A percentile compares a stretch with the other conserved stretches of the same genome.
These are phyloP conservation scores for Malassezia caprae DNA, from an alignment of 1,284 basidiomycete species.

Conservation along the genomic window DNA sequence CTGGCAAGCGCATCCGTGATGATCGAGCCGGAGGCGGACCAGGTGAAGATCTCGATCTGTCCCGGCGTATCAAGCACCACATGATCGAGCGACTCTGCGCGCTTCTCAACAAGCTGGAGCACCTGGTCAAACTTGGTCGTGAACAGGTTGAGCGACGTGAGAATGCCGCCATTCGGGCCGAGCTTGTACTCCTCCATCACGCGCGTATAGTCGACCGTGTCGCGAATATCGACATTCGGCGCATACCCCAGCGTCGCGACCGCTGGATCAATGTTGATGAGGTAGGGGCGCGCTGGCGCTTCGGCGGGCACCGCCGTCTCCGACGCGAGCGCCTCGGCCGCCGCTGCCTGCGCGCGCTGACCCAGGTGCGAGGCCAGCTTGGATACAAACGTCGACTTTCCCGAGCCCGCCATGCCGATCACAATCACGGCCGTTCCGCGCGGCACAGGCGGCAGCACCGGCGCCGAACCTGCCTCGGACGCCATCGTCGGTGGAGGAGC, in stretches of 20 bases:
- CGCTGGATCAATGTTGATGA: slow-evolving; percentile 95
- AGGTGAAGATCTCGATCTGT: slow-evolving; percentile 99
- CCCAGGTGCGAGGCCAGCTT: slow-evolving; percentile 28
- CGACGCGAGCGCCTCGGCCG: background rate
- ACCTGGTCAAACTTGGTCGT: slow-evolving; percentile 99
- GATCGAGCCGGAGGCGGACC: slow-evolving; percentile 96
- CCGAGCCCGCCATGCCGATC: slow-evolving; percentile 78
- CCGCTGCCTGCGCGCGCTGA: slow-evolving; percentile 11
- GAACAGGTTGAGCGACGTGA: slow-evolving; percentile 93
- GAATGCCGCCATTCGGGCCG: slow-evolving; percentile 92
- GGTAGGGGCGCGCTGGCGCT: slow-evolving; percentile 60
- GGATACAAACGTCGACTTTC: slow-evolving; percentile 90
- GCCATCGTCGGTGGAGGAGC: slow-evolving; percentile 4
- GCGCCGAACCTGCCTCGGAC: background rate
- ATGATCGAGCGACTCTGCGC: slow-evolving; percentile 72
- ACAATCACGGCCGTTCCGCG: slow-evolving; percentile 45
- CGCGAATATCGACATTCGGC: slow-evolving; percentile 93
- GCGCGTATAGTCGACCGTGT: slow-evolving; percentile 92
- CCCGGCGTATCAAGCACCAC: slow-evolving; percentile 94
- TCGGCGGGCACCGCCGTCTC: slow-evolving; percentile 60
- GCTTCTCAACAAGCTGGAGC: slow-evolving; percentile 77
- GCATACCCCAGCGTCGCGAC: slow-evolving; percentile 82
- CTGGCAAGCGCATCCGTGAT: slow-evolving; percentile 96
- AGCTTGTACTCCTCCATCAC: slow-evolving; percentile 99
- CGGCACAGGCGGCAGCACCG: slow-evolving; percentile 27